A percentile compares a stretch with the other conserved stretches of the same genome.
These are phyloP conservation scores for Sideroxylon spinosum DNA, from an alignment of 179 eudicot genomes.

Conservation along the genomic window DNA sequence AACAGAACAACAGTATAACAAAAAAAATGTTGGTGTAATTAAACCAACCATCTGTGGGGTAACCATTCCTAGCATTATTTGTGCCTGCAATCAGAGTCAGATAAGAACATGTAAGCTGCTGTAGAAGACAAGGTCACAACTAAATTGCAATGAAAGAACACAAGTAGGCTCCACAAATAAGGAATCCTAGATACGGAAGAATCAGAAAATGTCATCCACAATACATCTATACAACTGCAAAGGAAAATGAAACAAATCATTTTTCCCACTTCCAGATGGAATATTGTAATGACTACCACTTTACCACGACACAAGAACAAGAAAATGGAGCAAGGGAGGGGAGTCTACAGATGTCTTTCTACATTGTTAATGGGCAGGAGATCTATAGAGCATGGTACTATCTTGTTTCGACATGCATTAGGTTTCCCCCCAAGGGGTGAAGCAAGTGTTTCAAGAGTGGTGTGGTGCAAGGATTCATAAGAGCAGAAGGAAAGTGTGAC, in stretches of 20 bases:
- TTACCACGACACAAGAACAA: not conserved
- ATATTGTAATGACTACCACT: not conserved
- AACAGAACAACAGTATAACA: not conserved
- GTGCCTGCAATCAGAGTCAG: constrained; percentile 52
- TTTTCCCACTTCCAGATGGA: not conserved
- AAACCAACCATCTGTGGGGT: constrained; percentile 75
- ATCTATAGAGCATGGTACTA: too few relatives aligned
- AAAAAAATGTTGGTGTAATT: constrained; percentile 5
- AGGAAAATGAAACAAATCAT: not conserved
- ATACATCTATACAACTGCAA: not conserved
- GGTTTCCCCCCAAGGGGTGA: too few relatives aligned
- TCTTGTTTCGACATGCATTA: too few relatives aligned
- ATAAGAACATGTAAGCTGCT: constrained; percentile 10
- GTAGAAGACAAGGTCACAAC: not conserved
- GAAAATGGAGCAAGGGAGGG: not conserved
- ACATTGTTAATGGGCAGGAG: too few relatives aligned
- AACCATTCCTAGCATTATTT: constrained; percentile 79
- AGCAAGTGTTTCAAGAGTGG: too few relatives aligned
- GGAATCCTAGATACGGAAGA: not conserved
- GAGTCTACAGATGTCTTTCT: too few relatives aligned
- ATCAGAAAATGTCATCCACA: not conserved
- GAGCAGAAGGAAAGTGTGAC: too few relatives aligned
- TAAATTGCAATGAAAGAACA: not conserved
- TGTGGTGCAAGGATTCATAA: too few relatives aligned
- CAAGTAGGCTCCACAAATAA: constrained; percentile 3